phyloP scores from a whole-genome alignment of 108 stramenopile species.

The Ochromonas danica region DNA sequence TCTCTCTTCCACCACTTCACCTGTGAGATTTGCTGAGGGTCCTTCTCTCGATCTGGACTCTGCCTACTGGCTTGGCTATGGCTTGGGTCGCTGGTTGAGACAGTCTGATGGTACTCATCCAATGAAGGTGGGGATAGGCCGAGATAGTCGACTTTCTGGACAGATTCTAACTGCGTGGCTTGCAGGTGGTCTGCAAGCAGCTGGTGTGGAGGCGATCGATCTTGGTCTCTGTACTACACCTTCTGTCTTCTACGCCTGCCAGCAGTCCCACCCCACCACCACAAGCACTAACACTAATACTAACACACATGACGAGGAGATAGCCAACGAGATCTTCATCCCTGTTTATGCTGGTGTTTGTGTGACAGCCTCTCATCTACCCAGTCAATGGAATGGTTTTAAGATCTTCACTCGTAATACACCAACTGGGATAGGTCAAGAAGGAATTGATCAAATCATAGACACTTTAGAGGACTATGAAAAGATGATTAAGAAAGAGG shows the following conservation, averaged over 20 bases:
- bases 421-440: neutral
- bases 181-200: neutral
- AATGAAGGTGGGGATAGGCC: neutral
- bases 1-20: too few relatives aligned
- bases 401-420: constrained; percentile 28
- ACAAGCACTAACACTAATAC: neutral
- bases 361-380: constrained; percentile 35
- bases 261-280: neutral
- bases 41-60: too few relatives aligned
- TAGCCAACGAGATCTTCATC: neutral
- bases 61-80: neutral
- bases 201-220: neutral
- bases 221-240: neutral
- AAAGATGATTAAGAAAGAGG: neutral
- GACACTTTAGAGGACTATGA: neutral
- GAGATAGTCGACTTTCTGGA: neutral
- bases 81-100: neutral
- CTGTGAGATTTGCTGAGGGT: too few relatives aligned
- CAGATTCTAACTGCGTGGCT: neutral
- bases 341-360: neutral
- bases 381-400: constrained; percentile 28
- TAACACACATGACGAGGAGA: neutral
- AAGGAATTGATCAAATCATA: neutral
- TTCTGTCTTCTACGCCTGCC: neutral
- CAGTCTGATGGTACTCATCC: neutral